Conservation (phyloP, 192 early-diverging fungal species). For the Blastocladiella britannica region DNA sequence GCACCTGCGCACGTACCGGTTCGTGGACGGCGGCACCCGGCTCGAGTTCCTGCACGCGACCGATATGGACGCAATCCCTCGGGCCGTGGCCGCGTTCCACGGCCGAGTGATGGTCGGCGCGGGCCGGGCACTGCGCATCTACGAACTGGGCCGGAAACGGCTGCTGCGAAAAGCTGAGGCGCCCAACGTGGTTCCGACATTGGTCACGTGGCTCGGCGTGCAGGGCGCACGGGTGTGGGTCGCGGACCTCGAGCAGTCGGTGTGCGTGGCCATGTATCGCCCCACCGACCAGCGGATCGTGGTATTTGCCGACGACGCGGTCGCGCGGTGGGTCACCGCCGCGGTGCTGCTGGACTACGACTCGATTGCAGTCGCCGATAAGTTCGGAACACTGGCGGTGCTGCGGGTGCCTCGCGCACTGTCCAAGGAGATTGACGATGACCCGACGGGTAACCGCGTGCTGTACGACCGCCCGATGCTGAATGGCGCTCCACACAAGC, state of each 20-base stretch:
- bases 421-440: constrained; percentile 59
- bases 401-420: constrained; percentile 43
- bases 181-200: neutral
- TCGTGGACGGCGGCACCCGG: constrained; percentile 31
- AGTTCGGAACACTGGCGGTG: constrained; percentile 87
- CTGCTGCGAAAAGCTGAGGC: constrained; percentile 78
- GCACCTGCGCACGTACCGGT: constrained; percentile 52
- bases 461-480: constrained; percentile 60
- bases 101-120: constrained; percentile 73
- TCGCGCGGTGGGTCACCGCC: constrained; percentile 63
- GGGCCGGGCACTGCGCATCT: constrained; percentile 70
- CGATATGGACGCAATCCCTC: constrained; percentile 62
- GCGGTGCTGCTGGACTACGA: constrained; percentile 74
- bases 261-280: constrained; percentile 53
- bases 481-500: constrained; percentile 68
- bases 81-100: constrained; percentile 64
- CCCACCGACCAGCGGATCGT: constrained; percentile 58
- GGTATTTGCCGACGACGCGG: constrained; percentile 83
- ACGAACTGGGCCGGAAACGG: constrained; percentile 75
- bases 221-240: constrained; percentile 64
- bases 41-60: constrained; percentile 77
- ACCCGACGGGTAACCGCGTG: constrained; percentile 63
- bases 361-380: constrained; percentile 80
- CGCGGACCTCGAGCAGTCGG: constrained; percentile 72
- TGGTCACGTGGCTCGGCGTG: constrained; percentile 21